Evolutionary conservation across 164 flowering plant genomes (phyloP).

Genomic region (Chimonanthus praecox): DNA sequence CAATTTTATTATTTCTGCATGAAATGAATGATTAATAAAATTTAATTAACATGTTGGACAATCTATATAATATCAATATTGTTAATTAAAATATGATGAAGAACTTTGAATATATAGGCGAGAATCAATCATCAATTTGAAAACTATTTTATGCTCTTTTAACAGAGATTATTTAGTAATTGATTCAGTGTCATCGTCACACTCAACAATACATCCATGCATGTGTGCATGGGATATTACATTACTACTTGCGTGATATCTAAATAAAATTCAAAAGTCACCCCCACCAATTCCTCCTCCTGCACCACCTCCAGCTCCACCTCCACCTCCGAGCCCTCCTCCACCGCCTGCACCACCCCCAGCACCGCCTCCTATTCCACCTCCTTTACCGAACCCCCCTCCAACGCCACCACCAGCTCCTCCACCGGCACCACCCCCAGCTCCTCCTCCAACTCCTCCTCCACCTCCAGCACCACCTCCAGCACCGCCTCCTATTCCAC

Average conservation of each 20-base stretch:
- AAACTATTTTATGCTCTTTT: no score
- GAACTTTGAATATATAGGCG: no score
- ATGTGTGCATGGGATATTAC: neutral
- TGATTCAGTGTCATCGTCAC: no score
- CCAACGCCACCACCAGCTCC: constrained; percentile 12
- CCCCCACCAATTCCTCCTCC: constrained; percentile 5
- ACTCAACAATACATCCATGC: no score
- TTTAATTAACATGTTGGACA: no score
- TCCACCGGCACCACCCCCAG: neutral
- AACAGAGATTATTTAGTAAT: no score
- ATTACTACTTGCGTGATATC: neutral
- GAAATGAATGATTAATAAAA: no score
- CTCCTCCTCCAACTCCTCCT: neutral
- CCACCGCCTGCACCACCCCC: constrained; percentile 11
- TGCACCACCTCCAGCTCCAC: constrained; percentile 1
- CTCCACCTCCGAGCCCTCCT: neutral
- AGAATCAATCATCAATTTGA: no score
- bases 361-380: constrained; percentile 5
- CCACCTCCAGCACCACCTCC: constrained; percentile 6
- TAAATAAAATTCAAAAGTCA: no score
- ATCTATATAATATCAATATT: no score
- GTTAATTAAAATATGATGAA: no score
- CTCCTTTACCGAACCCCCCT: constrained; percentile 4
- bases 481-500: neutral
- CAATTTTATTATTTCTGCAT: no score